A percentile compares a stretch with the other conserved stretches of the same genome.
Evolutionary conservation across 768 basidiomycete genomes (phyloP).

Genomic region (Mrakia frigida): DNA sequence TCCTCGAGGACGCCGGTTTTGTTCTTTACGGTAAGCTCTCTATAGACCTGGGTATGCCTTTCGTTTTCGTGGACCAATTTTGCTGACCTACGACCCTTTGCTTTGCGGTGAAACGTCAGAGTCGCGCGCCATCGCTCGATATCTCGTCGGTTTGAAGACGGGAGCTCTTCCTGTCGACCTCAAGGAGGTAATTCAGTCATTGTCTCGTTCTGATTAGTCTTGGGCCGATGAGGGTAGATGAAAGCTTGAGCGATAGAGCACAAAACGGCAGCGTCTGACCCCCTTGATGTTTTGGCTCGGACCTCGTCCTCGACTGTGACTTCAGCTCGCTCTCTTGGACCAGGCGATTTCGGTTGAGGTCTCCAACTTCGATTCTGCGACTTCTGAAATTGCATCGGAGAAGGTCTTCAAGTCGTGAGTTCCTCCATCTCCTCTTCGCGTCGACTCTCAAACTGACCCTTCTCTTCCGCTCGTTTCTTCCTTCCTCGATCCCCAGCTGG

Average conservation of each 20-base stretch:
- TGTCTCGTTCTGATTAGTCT: no score
- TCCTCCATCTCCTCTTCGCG: no score
- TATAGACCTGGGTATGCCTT: neutral
- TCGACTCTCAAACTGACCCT: no score
- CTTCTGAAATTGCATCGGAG: slow-evolving; percentile 49
- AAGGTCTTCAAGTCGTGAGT: slow-evolving; percentile 53
- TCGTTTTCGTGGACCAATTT: neutral
- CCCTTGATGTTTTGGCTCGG: no score
- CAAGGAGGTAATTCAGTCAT: slow-evolving; percentile 45
- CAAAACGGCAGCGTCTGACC: no score
- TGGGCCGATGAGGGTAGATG: no score
- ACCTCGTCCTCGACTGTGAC: no score
- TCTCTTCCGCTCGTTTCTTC: neutral
- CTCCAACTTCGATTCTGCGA: slow-evolving; percentile 55
- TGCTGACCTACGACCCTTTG: neutral
- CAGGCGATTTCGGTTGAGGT: slow-evolving; percentile 50
- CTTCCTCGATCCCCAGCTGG: neutral
- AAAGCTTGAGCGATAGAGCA: no score
- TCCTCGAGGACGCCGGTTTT: slow-evolving; percentile 56
- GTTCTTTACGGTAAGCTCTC: slow-evolving; percentile 53
- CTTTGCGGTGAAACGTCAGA: slow-evolving; percentile 16
- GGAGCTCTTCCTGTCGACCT: slow-evolving; percentile 53
- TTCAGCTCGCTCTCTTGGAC: slow-evolving; percentile 46
- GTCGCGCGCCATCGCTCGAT: slow-evolving; percentile 51
- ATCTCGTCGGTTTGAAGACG: slow-evolving; percentile 56